A percentile compares a stretch with the other conserved stretches of the same genome.
These are phyloP conservation scores for Sarcodon aspratus DNA, from an alignment of 768 basidiomycete species.

Conservation along the genomic window DNA sequence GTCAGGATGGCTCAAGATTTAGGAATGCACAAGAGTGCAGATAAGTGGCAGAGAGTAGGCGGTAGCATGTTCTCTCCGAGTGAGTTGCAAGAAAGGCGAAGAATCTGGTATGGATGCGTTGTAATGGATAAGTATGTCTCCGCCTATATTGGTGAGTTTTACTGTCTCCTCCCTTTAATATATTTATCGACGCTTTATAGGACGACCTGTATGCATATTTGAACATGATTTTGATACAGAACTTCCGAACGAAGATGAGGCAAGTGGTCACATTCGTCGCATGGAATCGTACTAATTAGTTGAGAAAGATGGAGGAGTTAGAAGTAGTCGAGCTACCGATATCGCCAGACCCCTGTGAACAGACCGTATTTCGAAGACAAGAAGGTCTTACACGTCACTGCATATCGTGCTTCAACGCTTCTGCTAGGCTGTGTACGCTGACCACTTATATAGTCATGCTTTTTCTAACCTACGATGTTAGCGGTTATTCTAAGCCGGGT, in stretches of 20 bases:
- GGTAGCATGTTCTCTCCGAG: conserved; percentile 39
- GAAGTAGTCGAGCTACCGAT: conserved; percentile 40
- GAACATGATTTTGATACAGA: conserved; percentile 70
- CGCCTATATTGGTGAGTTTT: conserved; percentile 53
- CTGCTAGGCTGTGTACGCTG: conserved; percentile 56
- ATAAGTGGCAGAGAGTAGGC: conserved; percentile 61
- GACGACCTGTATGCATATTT: conserved; percentile 63
- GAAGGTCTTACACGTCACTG: conserved; percentile 30
- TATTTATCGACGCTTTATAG: conserved; percentile 15
- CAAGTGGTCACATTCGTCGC: conserved; percentile 14
- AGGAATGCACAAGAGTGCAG: conserved; percentile 73
- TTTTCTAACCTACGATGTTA: conserved; percentile 15
- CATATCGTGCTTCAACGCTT: conserved; percentile 70
- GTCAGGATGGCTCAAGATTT: conserved; percentile 90
- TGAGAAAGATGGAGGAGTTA: conserved; percentile 46
- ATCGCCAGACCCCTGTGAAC: conserved; percentile 11
- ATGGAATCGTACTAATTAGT: conserved; percentile 1
- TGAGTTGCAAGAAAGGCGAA: conserved; percentile 58
- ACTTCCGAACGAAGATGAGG: conserved; percentile 51
- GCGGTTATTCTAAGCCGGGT: conserved; percentile 61
- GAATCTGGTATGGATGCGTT: conserved; percentile 74
- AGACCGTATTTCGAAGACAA: not conserved
- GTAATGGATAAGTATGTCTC: conserved; percentile 74
- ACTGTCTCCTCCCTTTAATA: conserved; percentile 2
- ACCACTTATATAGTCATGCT: conserved; percentile 2